Evolutionary conservation across 2,329 filamentous ascomycete species (phyloP), one percentile per base, ranked within the genome.

Genomic region (Mycocentrospora acerina): DNA sequence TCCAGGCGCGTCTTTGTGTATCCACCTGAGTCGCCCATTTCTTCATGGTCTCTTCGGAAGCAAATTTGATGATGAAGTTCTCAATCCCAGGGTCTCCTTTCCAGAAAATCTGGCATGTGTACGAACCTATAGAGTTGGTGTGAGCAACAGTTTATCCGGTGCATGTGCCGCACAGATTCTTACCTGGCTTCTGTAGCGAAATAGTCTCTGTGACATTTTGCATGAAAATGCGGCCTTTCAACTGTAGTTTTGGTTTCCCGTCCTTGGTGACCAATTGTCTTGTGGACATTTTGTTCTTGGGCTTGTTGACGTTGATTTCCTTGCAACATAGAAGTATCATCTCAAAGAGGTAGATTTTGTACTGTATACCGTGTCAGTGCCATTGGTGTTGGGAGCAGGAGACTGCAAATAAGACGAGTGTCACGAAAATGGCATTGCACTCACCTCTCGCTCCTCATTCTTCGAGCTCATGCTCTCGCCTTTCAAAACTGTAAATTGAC

Each of bases 221-320:
- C 90, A 98, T 97, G 71, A 96, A 97, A 58, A 98, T 98, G 35
- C 93, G 83, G 26, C 93, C 93, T 70, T 98, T 98, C 19, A 98
- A 78, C 68, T 96, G 90, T 45, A 97, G 76, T 53, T 79, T 80
- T 18, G 76, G 72, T 69, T 91, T 95, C 28, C 85, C 86, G 57
- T 81, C 86, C 64, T 81, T 83, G 66, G 83, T 88, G 41, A 81
- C 77, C 12, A 74, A 60, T 13, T 74, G 84, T 62, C 88, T 91
- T 39, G 89, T 87, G 41, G 78, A 76, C 52, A 81, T 71, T 53
- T 81, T 80, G 46, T 82, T 81, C 63, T 86, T 86, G 35, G 79
- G 76, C 72, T 96, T 96, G 66, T 84, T 89, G 10, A 87, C 81
- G 39, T 90, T 86, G 36, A 93, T 79, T 62, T 97, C 93, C 73